Evolutionary conservation across 2,329 filamentous ascomycete genomes (phyloP).

Genomic region (Fusarium longipes): DNA sequence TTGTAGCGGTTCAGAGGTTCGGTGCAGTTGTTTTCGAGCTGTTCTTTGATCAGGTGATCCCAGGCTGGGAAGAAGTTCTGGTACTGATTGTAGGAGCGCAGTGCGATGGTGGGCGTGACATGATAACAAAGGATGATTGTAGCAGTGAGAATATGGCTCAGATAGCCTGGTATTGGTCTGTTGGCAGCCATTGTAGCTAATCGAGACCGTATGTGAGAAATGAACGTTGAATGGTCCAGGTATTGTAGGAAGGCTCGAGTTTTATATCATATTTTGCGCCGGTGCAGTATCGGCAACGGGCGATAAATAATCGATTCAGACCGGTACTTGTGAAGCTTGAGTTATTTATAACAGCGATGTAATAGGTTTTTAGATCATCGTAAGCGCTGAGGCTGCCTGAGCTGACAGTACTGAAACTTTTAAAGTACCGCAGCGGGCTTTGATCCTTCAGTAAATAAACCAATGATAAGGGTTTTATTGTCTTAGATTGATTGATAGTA

Average conservation of each 20-base stretch:
- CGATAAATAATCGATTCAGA: too few relatives aligned
- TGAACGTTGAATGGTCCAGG: neutral
- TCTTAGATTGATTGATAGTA: neutral
- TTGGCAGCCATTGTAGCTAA: neutral
- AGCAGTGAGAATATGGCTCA: neutral
- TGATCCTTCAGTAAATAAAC: neutral
- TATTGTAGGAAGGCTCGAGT: too few relatives aligned
- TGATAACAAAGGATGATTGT: neutral
- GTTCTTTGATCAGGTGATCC: constrained; percentile 5
- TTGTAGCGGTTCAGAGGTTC: neutral
- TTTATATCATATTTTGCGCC: neutral
- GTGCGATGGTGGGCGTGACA: neutral
- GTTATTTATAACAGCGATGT: neutral
- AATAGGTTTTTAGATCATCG: neutral
- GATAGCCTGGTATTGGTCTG: neutral
- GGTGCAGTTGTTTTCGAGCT: constrained; percentile 7
- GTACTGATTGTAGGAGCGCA: constrained; percentile 24
- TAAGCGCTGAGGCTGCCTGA: neutral
- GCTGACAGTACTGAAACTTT: neutral
- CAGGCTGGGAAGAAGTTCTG: constrained; percentile 39
- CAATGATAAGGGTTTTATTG: neutral
- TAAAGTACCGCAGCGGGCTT: too few relatives aligned
- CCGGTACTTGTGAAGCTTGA: neutral
- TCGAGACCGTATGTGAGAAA: neutral
- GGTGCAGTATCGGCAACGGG: too few relatives aligned